These are phyloP conservation scores for Pelargonium fulgidum DNA, from an alignment of 441 rosid genomes.

Conservation along the genomic window DNA sequence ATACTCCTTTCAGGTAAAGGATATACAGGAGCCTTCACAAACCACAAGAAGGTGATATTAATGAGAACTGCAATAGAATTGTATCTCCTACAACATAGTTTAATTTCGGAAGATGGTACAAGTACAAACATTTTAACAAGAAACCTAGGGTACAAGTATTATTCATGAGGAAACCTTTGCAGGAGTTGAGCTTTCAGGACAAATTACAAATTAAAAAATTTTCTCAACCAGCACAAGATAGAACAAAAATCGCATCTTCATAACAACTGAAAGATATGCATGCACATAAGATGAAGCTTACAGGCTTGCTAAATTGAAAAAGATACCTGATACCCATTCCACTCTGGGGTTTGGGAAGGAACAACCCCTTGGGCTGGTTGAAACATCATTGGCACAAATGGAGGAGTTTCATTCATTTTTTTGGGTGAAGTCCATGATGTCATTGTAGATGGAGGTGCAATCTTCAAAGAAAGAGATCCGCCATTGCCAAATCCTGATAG, in stretches of 20 bases:
- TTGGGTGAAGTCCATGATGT: slow-evolving; percentile 66
- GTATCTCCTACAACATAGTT: too few relatives aligned
- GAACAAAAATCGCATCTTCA: not conserved
- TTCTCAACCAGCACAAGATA: slow-evolving; percentile 9
- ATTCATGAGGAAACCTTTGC: not conserved
- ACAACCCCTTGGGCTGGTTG: slow-evolving; percentile 48
- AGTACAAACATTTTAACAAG: too few relatives aligned
- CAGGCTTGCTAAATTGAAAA: slow-evolving; percentile 3
- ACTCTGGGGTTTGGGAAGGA: slow-evolving; percentile 46
- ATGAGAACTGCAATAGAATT: not conserved
- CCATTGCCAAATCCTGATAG: slow-evolving; percentile 45
- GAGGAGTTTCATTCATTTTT: slow-evolving; percentile 39
- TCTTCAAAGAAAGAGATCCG: slow-evolving; percentile 43
- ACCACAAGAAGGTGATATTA: slow-evolving; percentile 20
- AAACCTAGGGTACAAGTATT: too few relatives aligned
- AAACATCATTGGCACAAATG: slow-evolving; percentile 54
- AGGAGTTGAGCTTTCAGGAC: not conserved
- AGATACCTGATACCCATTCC: slow-evolving; percentile 83
- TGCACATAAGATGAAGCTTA: not conserved
- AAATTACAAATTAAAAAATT: not conserved
- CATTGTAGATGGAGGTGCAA: slow-evolving; percentile 41
- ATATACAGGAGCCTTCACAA: slow-evolving; percentile 50
- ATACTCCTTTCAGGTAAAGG: slow-evolving; percentile 43
- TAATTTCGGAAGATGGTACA: too few relatives aligned
- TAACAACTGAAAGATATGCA: not conserved